Evolutionary conservation across 1,284 basidiomycete species (phyloP), one percentile per base, ranked within the genome.

Genomic region (Vanrija sp.): DNA sequence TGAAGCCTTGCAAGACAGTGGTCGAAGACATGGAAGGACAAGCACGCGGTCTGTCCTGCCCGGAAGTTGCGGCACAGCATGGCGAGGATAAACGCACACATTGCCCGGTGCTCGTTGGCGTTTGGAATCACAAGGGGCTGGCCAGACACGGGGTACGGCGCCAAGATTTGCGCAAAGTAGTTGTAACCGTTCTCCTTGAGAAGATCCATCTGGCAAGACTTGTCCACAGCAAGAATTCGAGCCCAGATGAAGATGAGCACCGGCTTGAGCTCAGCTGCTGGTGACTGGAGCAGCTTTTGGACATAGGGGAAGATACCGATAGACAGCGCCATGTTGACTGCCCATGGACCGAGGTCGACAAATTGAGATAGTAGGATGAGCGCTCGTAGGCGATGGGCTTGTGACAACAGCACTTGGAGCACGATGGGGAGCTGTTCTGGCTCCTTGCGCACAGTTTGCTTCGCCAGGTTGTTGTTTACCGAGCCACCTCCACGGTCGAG

Each of bases 241-340:
- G 95, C 91, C 96, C 96, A 98, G 60, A 98, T 98, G 79, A 98
- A 98, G 65, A 98, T 97, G 29, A 98, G 82, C n/a, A 98, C 94
- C 0, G 96, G 95, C 49, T 93, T 89, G 28, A 98, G 83, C 69
- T 98, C 95, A 61, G 88, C 87, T 0, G 92, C 91, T 0, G 94
- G 93, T 0, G 93, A 93, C 76, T 96, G 94, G 3, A 98, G 82
- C 6, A 98, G 83, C 69, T 96, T 95, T 60, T 93, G 91, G 45
- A 98, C 97, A 72, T 98, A 98, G 2, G 96, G 96, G 79, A 98
- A 98, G 69, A 98, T 98, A 19, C 95, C 95, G 67, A 98, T 97
- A n/a, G 91, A 91, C 38, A 98, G 82, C 7, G 96, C 93, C 39
- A 97, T 85, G 65, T 97, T 90, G 54, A 98, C 96, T 0, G 96